A percentile compares a stretch with the other conserved stretches of the same genome.
Conservation (phyloP, 176 grass and related monocot species). For the Puccinellia tenuiflora region DNA sequence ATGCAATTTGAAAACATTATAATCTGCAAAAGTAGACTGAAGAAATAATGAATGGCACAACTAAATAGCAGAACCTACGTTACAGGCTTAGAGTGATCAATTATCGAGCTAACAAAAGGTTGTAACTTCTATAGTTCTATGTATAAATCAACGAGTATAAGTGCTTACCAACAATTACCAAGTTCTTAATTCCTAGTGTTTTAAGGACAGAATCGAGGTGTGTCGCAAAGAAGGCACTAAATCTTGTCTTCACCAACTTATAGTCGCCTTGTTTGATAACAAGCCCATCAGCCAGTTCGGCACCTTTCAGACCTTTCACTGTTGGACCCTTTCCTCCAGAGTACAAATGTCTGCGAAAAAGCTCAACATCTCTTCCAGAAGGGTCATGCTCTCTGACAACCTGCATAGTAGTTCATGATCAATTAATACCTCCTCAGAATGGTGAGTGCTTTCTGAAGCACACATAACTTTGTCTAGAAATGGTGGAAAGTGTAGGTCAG, state of each 20-base stretch:
- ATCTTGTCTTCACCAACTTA: constrained; percentile 93
- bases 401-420: constrained; percentile 30
- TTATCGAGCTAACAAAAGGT: background rate
- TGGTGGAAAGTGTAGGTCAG: background rate
- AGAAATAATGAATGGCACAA: background rate
- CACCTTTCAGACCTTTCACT: constrained; percentile 65
- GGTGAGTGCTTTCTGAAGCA: background rate
- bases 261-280: constrained; percentile 78
- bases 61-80: background rate
- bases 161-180: constrained; percentile 79
- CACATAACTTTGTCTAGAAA: background rate
- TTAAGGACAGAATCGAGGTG: constrained; percentile 77
- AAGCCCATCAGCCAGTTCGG: constrained; percentile 73
- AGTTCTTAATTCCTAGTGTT: constrained; percentile 59
- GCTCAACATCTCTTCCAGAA: constrained; percentile 75
- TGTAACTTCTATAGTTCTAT: background rate
- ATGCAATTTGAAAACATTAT: background rate
- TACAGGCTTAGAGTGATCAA: background rate
- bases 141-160: background rate
- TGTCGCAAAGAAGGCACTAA: constrained; percentile 87
- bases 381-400: constrained; percentile 95
- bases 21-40: background rate
- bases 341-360: constrained; percentile 69
- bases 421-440: background rate
- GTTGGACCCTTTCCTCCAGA: constrained; percentile 71